These are phyloP conservation scores for Fusarium napiforme DNA, from an alignment of 2,329 filamentous ascomycete genomes.

Conservation along the genomic window DNA sequence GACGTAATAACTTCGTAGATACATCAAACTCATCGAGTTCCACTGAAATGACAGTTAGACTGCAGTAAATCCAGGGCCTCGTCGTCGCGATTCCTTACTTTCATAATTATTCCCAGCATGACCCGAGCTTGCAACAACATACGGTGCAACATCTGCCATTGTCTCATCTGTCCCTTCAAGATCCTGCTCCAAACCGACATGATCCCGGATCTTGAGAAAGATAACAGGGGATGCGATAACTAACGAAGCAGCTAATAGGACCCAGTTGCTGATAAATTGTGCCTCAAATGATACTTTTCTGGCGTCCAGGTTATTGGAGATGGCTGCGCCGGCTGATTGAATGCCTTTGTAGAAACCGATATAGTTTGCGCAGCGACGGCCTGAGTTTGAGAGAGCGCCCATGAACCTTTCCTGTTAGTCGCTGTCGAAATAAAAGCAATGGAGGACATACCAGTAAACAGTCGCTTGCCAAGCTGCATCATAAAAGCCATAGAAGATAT, in stretches of 20 bases:
- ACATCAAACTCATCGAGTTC: neutral
- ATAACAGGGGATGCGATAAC: conserved; percentile 83
- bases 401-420: conserved; percentile 74
- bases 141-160: conserved; percentile 68
- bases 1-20: neutral
- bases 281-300: conserved; percentile 67
- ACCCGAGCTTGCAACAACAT: neutral
- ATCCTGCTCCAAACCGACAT: conserved; percentile 80
- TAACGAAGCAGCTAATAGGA: conserved; percentile 75
- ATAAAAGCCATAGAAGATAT: conserved; percentile 90
- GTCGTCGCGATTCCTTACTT: neutral
- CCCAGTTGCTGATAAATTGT: conserved; percentile 80
- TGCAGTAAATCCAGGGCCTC: neutral
- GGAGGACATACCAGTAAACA: conserved; percentile 83
- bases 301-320: conserved; percentile 51
- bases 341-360: conserved; percentile 90
- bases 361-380: conserved; percentile 90
- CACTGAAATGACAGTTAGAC: conserved; percentile 11
- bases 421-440: conserved; percentile 39
- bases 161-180: conserved; percentile 88
- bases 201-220: conserved; percentile 80
- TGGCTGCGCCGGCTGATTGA: conserved; percentile 77
- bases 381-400: conserved; percentile 91
- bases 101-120: neutral
- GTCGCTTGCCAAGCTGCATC: conserved; percentile 91